Evolutionary conservation across 148 eudicot genomes (phyloP).

Genomic region (Fagopyrum esculentum): DNA sequence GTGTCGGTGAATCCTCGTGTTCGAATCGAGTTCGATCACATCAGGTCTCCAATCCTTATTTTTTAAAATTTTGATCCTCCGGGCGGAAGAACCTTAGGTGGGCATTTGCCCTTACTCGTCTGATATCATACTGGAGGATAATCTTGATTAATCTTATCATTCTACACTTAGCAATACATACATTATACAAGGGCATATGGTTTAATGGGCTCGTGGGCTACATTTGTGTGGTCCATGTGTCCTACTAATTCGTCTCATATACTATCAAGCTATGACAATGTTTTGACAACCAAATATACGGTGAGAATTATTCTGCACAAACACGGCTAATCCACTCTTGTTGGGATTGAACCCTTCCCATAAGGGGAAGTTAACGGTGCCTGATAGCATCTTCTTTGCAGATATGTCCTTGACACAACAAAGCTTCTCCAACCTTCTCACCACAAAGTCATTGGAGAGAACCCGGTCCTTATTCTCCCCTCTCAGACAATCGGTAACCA

Average conservation of each 20-base stretch:
- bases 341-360: conserved; percentile 59
- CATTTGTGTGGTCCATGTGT: no score
- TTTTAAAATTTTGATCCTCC: no score
- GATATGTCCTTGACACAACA: conserved; percentile 51
- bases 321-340: conserved; percentile 45
- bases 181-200: no score
- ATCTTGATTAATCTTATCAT: no score
- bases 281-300: conserved; percentile 62
- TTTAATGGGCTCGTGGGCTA: no score
- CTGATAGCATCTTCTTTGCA: conserved; percentile 49
- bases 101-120: no score
- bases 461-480: conserved; percentile 70
- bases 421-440: conserved; percentile 59
- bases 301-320: conserved; percentile 46
- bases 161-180: no score
- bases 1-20: no score
- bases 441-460: conserved; percentile 65
- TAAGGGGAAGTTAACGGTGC: conserved; percentile 44
- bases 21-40: no score
- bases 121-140: no score
- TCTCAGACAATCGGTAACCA: conserved; percentile 41
- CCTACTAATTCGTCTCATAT: conserved; percentile 14
- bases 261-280: conserved; percentile 37
- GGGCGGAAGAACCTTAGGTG: no score
- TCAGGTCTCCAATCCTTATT: no score